Evolutionary conservation across 2,329 filamentous ascomycete species (phyloP).

Genomic region (Trichoderma sp.): DNA sequence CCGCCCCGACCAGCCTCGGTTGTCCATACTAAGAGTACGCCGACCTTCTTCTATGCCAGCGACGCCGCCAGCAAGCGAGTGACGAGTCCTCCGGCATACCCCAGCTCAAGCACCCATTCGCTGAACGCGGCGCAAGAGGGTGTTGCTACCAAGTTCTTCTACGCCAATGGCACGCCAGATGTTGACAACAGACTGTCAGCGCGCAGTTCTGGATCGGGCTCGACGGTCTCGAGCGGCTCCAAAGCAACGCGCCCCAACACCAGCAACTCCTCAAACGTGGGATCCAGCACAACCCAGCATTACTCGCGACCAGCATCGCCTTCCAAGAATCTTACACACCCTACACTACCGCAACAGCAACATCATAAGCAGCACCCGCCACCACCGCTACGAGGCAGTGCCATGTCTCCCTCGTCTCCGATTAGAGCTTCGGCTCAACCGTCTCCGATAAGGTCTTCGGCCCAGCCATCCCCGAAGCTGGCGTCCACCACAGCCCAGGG

Average conservation of each 20-base stretch:
- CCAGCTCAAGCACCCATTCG: conserved; percentile 38
- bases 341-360: conserved; percentile 25
- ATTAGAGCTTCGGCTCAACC: conserved; percentile 27
- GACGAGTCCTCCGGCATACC: conserved; percentile 33
- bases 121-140: conserved; percentile 41
- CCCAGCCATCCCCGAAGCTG: conserved; percentile 41
- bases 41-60: conserved; percentile 60
- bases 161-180: conserved; percentile 67
- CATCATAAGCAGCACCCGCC: conserved; percentile 24
- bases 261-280: conserved; percentile 31
- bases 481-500: conserved; percentile 34
- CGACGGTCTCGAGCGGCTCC: conserved; percentile 48
- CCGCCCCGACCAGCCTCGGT: conserved; percentile 43
- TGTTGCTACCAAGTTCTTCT: conserved; percentile 68
- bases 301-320: conserved; percentile 54
- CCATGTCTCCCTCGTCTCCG: conserved; percentile 29
- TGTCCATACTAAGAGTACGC: conserved; percentile 47
- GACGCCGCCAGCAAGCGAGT: conserved; percentile 44
- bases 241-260: conserved; percentile 46
- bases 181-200: conserved; percentile 38
- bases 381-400: conserved; percentile 26
- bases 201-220: conserved; percentile 45
- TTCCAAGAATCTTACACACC: conserved; percentile 40
- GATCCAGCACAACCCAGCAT: conserved; percentile 24
- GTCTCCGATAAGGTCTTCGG: conserved; percentile 34